Conservation (phyloP, 2,329 filamentous ascomycete species). For the Myriosclerotinia curreyana region DNA sequence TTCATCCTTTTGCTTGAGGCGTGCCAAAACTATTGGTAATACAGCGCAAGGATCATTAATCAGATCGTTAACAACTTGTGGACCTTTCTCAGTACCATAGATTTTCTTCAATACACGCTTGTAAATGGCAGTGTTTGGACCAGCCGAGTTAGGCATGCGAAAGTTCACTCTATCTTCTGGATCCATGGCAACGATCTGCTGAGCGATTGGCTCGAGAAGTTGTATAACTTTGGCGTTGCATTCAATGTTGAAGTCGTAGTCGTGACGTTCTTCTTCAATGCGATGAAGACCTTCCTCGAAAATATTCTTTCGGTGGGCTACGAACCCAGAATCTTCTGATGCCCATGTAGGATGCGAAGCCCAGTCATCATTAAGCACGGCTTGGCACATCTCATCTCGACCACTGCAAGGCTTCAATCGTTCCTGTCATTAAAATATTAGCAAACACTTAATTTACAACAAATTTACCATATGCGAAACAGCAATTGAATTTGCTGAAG, state of each 20-base stretch:
- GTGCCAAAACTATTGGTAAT: conserved; percentile 80
- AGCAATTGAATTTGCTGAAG: neutral
- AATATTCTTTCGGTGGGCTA: conserved; percentile 94
- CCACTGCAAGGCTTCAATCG: conserved; percentile 89
- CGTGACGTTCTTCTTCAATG: conserved; percentile 96
- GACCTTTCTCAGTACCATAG: conserved; percentile 80
- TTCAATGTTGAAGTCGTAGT: conserved; percentile 98
- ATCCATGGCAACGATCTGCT: conserved; percentile 79
- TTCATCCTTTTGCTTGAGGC: conserved; percentile 93
- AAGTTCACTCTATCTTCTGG: conserved; percentile 70
- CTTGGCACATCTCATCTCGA: conserved; percentile 88
- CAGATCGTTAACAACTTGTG: conserved; percentile 82
- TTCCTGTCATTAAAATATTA: conserved; percentile 50
- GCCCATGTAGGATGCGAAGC: conserved; percentile 98
- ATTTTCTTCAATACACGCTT: conserved; percentile 97
- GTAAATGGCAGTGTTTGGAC: conserved; percentile 94
- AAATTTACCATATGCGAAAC: neutral
- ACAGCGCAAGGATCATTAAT: conserved; percentile 81
- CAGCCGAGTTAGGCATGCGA: conserved; percentile 77
- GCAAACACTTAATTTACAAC: conserved; percentile 4
- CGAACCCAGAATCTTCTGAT: conserved; percentile 95
- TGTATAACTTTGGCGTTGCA: conserved; percentile 93
- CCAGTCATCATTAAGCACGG: conserved; percentile 96
- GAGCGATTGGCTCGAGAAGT: conserved; percentile 88
- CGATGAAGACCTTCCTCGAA: conserved; percentile 92